phyloP scores from a whole-genome alignment of 768 basidiomycete genomes.

The Phaffia australis region DNA sequence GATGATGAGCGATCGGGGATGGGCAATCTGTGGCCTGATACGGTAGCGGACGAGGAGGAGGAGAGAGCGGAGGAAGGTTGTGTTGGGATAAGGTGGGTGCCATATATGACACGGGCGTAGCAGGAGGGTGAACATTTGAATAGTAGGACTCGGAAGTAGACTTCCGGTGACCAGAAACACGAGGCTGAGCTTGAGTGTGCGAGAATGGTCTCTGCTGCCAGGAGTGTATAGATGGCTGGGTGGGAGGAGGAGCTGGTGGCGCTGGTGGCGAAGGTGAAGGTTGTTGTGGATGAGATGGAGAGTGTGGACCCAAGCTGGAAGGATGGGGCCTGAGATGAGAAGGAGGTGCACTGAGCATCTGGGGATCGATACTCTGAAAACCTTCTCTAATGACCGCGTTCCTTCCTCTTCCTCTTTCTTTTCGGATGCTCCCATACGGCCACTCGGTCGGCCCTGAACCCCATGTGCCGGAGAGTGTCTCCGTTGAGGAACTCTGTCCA shows the following conservation, averaged over 20 bases:
- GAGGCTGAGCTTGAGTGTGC: too few species aligned
- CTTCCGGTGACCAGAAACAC: too few species aligned
- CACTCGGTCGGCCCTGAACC: background rate
- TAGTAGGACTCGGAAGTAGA: too few species aligned
- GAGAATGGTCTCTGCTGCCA: background rate
- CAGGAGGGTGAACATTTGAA: too few species aligned
- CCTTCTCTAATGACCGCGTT: constrained; percentile 7
- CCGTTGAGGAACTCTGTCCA: background rate
- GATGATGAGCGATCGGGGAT: too few species aligned
- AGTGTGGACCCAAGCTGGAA: background rate
- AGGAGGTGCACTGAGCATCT: background rate
- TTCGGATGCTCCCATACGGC: constrained; percentile 12
- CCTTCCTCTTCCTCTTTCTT: constrained; percentile 13
- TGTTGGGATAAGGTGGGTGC: too few species aligned
- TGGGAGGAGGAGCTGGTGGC: background rate
- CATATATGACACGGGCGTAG: too few species aligned
- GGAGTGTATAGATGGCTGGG: background rate
- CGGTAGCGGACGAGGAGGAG: too few species aligned
- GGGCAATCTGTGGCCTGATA: too few species aligned
- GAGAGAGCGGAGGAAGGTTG: too few species aligned
- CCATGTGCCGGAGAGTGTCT: background rate
- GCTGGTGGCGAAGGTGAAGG: constrained; percentile 1
- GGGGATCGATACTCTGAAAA: background rate
- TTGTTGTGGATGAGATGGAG: background rate
- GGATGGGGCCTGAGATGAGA: background rate